Evolutionary conservation across 768 basidiomycete genomes (phyloP), one percentile per base, ranked within the genome.

Genomic region (Rhizopogon roseolus): DNA sequence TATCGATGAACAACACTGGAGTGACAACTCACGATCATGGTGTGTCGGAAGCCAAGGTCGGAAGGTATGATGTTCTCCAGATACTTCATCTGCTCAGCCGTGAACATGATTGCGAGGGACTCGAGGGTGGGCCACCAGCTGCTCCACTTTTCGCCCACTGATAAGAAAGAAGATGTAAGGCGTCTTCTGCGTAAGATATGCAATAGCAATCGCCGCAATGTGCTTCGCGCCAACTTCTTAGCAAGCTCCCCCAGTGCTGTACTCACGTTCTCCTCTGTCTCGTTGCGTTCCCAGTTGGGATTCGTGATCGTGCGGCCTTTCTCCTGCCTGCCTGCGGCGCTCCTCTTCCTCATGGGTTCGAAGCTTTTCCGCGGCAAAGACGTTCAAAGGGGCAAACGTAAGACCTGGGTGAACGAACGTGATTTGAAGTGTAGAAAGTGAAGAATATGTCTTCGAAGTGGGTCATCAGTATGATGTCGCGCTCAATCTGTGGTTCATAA

Each of bases 121-220:
- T n/a, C n/a, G n/a, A n/a, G n/a, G n/a, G n/a, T n/a, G 77, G n/a
- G n/a, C n/a, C n/a, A n/a, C n/a, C n/a, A n/a, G n/a, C n/a, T n/a
- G n/a, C n/a, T n/a, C n/a, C n/a, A n/a, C n/a, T n/a, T n/a, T n/a
- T n/a, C n/a, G n/a, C n/a, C n/a, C n/a, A n/a, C n/a, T n/a, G n/a
- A n/a, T n/a, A n/a, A n/a, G n/a, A n/a, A n/a, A n/a, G n/a, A n/a
- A n/a, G n/a, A n/a, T n/a, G n/a, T n/a, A n/a, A n/a, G n/a, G n/a
- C n/a, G n/a, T n/a, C n/a, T n/a, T n/a, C n/a, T n/a, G n/a, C 66
- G 82, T 66, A 10, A 82, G 65, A 54, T 81, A 82, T 13, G 79
- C 78, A 54, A 83, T 52, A 16, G 63, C 62, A 10, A 62, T 66
- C 41, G 80, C 64, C 14, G 73, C 73, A 58, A 82, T 73, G 44